Percentiles rank a stretch among this genome's conserved stretches.
Conservation (phyloP, 768 basidiomycete species). For the Exsudoporus frostii region DNA sequence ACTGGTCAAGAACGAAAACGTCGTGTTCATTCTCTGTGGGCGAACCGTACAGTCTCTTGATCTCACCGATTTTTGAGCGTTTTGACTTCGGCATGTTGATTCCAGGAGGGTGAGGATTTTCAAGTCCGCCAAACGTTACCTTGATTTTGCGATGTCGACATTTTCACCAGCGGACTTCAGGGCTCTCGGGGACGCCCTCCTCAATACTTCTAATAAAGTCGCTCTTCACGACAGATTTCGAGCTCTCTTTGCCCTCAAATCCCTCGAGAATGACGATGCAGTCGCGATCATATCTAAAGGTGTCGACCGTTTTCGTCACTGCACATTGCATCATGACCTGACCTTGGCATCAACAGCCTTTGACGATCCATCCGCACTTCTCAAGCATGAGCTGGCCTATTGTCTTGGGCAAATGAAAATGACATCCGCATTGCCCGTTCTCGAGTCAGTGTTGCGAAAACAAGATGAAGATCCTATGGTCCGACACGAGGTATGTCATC, state of each 20-base stretch:
- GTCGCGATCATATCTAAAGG: slow-evolving; percentile 86
- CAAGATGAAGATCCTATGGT: slow-evolving; percentile 88
- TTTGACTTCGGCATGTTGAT: slow-evolving; percentile 81
- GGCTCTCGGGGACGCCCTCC: slow-evolving; percentile 69
- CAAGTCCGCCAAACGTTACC: slow-evolving; percentile 48
- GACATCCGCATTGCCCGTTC: slow-evolving; percentile 66
- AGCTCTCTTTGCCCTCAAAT: slow-evolving; percentile 89
- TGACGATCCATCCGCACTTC: slow-evolving; percentile 77
- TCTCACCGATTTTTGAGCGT: slow-evolving; percentile 82
- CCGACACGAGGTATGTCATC: slow-evolving; percentile 76
- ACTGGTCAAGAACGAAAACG: slow-evolving; percentile 46
- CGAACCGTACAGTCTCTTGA: neutral
- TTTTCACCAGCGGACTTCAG: slow-evolving; percentile 54
- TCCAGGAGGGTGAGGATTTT: slow-evolving; percentile 27
- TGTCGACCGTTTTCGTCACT: slow-evolving; percentile 27
- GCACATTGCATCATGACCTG: neutral
- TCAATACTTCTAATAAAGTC: slow-evolving; percentile 70
- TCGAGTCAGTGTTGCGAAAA: slow-evolving; percentile 74
- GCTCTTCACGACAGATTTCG: slow-evolving; percentile 87
- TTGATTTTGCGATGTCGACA: slow-evolving; percentile 28
- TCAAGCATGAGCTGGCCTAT: slow-evolving; percentile 98
- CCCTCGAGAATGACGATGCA: slow-evolving; percentile 73
- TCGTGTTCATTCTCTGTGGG: slow-evolving; percentile 3
- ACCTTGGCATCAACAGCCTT: slow-evolving; percentile 54
- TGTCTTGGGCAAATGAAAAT: slow-evolving; percentile 91